Evolutionary conservation across 371 early-diverging fungal species (phyloP), one percentile per base, ranked within the genome.

Genomic region (Mucor velutinosus): DNA sequence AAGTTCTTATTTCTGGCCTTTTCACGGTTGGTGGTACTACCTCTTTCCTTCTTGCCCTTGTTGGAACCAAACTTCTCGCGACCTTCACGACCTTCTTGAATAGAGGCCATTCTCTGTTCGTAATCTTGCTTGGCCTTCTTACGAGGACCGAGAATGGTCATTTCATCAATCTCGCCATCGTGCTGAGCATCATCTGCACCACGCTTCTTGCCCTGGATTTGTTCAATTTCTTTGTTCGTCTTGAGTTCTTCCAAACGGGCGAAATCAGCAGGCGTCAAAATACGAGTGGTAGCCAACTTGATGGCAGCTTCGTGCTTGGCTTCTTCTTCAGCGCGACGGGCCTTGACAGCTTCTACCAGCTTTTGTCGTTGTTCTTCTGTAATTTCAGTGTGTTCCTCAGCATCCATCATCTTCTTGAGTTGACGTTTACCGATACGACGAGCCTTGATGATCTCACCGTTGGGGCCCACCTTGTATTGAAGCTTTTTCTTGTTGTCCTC

Each of bases 1-100:
- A 91, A 94, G 76, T 91, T 89, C 92, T 98, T 98, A 68, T 92
- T 94, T 83, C 93, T 94, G 69, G 90, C 73, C 89, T 97, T 98
- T 70, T 96, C 95, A 75, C 80, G 89, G 83, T 97, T 97, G 58
- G 97, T 94, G 19, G 92, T 85, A 53, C 90, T 91, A 60, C 89
- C 87, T 65, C 89, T 87, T 56, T 96, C 97, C 70, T 88, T 84
- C 62, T 87, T 87, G 70, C 93, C 93, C 87, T 90, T 95, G 71
- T 84, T 87, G 29, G 95, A 94, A 32, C 95, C 94, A 76, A 87
- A 97, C 87, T 97, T 96, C 53, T 89, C 90, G 49, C 96, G 89
- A 21, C 93, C 96, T 73, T 97, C 94, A 59, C 97, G 93, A 39
- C 96, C 97, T 25, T 88, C 83, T 62, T 78, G 80, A 62, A 97